Percentiles rank a stretch among this genome's conserved stretches.
Conservation (phyloP, 352 stramenopile genomes). For the Phytophthora brassicae region DNA sequence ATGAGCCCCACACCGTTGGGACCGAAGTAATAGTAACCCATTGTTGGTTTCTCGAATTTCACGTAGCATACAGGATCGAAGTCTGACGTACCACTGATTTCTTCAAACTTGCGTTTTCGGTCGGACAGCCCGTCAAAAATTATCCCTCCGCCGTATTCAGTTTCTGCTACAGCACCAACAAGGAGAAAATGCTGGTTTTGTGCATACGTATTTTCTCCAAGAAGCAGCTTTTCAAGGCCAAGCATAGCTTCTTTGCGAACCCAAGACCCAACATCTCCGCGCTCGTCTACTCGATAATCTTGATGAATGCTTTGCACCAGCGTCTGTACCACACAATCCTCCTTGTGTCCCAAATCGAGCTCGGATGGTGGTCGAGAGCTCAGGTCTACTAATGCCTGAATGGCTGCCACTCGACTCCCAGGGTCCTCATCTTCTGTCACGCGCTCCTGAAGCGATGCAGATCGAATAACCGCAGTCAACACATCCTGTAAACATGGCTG, state of each 20-base stretch:
- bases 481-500: constrained; percentile 55
- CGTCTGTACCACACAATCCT: constrained; percentile 73
- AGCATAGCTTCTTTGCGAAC: constrained; percentile 94
- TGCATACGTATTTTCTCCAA: constrained; percentile 35
- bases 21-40: constrained; percentile 79
- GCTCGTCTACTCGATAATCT: constrained; percentile 97
- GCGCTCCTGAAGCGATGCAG: constrained; percentile 47
- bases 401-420: constrained; percentile 94
- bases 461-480: constrained; percentile 44
- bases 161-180: constrained; percentile 32
- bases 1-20: constrained; percentile 59
- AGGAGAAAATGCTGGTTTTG: constrained; percentile 40
- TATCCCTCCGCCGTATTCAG: constrained; percentile 43
- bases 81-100: constrained; percentile 12
- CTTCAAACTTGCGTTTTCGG: constrained; percentile 31
- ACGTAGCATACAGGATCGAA: constrained; percentile 54
- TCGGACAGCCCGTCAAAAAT: constrained; percentile 43
- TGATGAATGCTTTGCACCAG: constrained; percentile 86
- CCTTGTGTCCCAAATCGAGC: constrained; percentile 42
- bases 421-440: constrained; percentile 87
- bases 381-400: constrained; percentile 90
- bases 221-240: constrained; percentile 83
- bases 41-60: constrained; percentile 55
- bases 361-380: constrained; percentile 53
- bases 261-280: constrained; percentile 98